A percentile compares a stretch with the other conserved stretches of the same genome.
phyloP scores from a whole-genome alignment of 495 filamentous ascomycete genomes.

The Talaromyces stipitatus region DNA sequence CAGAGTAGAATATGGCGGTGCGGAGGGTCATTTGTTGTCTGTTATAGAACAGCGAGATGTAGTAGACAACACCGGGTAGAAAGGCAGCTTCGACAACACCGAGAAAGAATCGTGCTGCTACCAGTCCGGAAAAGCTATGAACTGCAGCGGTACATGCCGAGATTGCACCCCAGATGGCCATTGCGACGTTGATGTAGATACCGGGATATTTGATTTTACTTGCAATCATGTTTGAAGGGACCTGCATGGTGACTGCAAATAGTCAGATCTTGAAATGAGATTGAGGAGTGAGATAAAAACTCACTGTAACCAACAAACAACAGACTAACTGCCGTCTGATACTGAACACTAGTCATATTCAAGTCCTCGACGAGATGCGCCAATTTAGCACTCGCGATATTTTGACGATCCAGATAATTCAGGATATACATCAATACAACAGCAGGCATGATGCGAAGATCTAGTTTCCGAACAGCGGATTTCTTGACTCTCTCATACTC shows the following conservation, averaged over 20 bases:
- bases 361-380: constrained; percentile 63
- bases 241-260: constrained; percentile 9
- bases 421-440: constrained; percentile 94
- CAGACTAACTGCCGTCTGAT: constrained; percentile 57
- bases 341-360: constrained; percentile 56
- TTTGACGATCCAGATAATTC: constrained; percentile 83
- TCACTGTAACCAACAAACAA: constrained; percentile 75
- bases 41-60: constrained; percentile 87
- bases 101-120: constrained; percentile 74
- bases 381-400: constrained; percentile 83
- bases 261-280: constrained; percentile 82
- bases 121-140: constrained; percentile 15
- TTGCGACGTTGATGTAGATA: constrained; percentile 63
- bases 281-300: constrained; percentile 64
- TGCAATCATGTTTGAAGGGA: constrained; percentile 88
- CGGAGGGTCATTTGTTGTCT: constrained; percentile 78
- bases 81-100: constrained; percentile 87
- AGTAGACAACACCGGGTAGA: constrained; percentile 95
- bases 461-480: constrained; percentile 51
- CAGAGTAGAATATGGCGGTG: constrained; percentile 85
- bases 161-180: not conserved
- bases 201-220: constrained; percentile 70
- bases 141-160: not conserved
- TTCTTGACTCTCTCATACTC: constrained; percentile 11
- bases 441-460: constrained; percentile 77